These are phyloP conservation scores for Barnettozyma botsteinii DNA, from an alignment of 805 yeast genomes.

Conservation along the genomic window DNA sequence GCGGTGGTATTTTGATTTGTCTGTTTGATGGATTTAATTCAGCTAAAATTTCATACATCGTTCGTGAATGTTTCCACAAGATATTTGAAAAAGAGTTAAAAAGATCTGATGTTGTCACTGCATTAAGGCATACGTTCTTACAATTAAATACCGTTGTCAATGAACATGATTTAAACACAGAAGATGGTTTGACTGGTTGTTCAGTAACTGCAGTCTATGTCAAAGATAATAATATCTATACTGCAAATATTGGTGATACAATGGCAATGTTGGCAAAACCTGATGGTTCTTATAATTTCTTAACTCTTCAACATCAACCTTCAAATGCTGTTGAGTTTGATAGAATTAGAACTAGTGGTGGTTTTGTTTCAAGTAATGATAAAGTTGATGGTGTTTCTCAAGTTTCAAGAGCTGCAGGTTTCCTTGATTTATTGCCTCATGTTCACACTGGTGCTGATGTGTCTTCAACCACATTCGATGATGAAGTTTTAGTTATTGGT, in stretches of 20 bases:
- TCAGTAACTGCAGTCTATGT: slow-evolving; percentile 79
- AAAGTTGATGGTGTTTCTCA: slow-evolving; percentile 76
- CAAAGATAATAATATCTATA: slow-evolving; percentile 59
- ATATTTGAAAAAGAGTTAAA: slow-evolving; percentile 63
- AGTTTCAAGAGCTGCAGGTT: slow-evolving; percentile 90
- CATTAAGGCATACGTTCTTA: slow-evolving; percentile 77
- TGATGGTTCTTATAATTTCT: slow-evolving; percentile 71
- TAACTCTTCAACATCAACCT: slow-evolving; percentile 82
- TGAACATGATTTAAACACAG: slow-evolving; percentile 46
- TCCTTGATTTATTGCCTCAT: slow-evolving; percentile 78
- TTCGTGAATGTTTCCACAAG: slow-evolving; percentile 66
- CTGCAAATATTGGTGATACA: slow-evolving; percentile 90
- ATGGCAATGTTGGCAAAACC: slow-evolving; percentile 72
- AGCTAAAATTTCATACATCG: slow-evolving; percentile 61
- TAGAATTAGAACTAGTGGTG: slow-evolving; percentile 86
- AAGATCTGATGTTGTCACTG: slow-evolving; percentile 52
- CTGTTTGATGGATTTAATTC: slow-evolving; percentile 76
- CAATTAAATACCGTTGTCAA: slow-evolving; percentile 70
- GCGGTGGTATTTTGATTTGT: slow-evolving; percentile 76
- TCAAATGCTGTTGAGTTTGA: slow-evolving; percentile 73
- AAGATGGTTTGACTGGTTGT: slow-evolving; percentile 77
- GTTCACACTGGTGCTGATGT: slow-evolving; percentile 85
- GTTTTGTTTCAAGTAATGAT: slow-evolving; percentile 80
- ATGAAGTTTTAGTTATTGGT: slow-evolving; percentile 81
- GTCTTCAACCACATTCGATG: slow-evolving; percentile 55